Evolutionary conservation across 805 yeast genomes (phyloP).

Genomic region (Saturnispora ahearnii): DNA sequence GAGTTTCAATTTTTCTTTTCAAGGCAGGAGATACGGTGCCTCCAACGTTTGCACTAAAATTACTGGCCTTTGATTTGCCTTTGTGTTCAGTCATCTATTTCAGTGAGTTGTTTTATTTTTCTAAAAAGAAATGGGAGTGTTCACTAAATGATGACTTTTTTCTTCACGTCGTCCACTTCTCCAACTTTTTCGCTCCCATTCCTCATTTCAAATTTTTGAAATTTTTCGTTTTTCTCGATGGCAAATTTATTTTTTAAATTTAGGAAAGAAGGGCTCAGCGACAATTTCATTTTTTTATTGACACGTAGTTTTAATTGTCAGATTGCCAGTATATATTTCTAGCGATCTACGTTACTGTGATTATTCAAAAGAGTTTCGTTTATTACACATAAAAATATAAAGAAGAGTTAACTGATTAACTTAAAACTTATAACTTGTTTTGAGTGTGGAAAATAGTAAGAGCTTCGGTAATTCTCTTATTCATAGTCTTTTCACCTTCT

Average conservation of each 20-base stretch:
- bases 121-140: not conserved
- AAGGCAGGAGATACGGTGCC: slow-evolving; percentile 19
- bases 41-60: slow-evolving; percentile 10
- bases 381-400: slow-evolving; percentile 1
- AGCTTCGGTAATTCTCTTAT: slow-evolving; percentile 74
- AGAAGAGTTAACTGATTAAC: not conserved
- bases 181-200: not conserved
- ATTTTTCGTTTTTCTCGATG: not conserved
- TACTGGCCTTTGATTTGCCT: slow-evolving; percentile 12
- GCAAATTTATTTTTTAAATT: too few species aligned
- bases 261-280: too few species aligned
- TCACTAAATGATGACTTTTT: not conserved
- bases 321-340: too few species aligned
- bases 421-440: slow-evolving; percentile 35
- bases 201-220: not conserved
- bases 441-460: slow-evolving; percentile 79
- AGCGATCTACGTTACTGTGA: not conserved
- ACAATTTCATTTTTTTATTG: too few species aligned
- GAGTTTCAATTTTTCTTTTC: slow-evolving; percentile 39
- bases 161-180: not conserved
- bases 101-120: not conserved
- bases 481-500: slow-evolving; percentile 99
- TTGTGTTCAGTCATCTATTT: slow-evolving; percentile 1
- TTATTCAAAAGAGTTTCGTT: not conserved
- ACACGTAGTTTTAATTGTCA: too few species aligned